A percentile compares a stretch with the other conserved stretches of the same genome.
These are phyloP conservation scores for Cryphonectria carpinicola DNA, from an alignment of 2,329 filamentous ascomycete genomes.

Conservation along the genomic window DNA sequence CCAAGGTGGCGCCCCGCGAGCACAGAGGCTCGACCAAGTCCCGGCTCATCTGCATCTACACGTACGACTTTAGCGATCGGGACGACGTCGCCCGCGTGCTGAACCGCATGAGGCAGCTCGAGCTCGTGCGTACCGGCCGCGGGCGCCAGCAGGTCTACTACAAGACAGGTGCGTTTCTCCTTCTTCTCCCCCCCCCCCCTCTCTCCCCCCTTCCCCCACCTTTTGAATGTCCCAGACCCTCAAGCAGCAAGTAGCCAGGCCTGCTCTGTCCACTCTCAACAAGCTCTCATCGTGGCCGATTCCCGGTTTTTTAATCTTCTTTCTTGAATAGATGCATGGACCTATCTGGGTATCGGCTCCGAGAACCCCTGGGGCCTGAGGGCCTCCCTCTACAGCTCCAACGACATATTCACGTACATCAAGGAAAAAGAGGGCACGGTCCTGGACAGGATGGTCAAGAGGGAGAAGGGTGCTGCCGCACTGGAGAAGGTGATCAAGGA, in stretches of 20 bases:
- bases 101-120: constrained; percentile 62
- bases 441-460: constrained; percentile 10
- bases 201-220: no score
- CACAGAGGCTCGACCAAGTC: constrained; percentile 46
- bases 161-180: constrained; percentile 64
- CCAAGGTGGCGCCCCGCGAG: constrained; percentile 71
- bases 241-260: no score
- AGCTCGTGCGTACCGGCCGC: constrained; percentile 52
- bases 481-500: constrained; percentile 11
- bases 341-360: constrained; percentile 64
- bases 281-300: constrained; percentile 16
- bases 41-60: constrained; percentile 78
- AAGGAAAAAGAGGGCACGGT: constrained; percentile 14
- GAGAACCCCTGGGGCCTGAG: constrained; percentile 66
- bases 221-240: not conserved
- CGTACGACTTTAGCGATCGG: constrained; percentile 70
- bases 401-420: constrained; percentile 41
- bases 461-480: not conserved
- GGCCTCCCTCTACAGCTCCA: constrained; percentile 60
- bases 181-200: no score
- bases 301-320: constrained; percentile 13
- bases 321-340: constrained; percentile 62
- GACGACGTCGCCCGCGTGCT: constrained; percentile 73
- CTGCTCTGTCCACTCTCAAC: not conserved
- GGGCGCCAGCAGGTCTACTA: constrained; percentile 68